These are phyloP conservation scores for Artomyces pyxidatus DNA, from an alignment of 768 basidiomycete genomes.

Conservation along the genomic window DNA sequence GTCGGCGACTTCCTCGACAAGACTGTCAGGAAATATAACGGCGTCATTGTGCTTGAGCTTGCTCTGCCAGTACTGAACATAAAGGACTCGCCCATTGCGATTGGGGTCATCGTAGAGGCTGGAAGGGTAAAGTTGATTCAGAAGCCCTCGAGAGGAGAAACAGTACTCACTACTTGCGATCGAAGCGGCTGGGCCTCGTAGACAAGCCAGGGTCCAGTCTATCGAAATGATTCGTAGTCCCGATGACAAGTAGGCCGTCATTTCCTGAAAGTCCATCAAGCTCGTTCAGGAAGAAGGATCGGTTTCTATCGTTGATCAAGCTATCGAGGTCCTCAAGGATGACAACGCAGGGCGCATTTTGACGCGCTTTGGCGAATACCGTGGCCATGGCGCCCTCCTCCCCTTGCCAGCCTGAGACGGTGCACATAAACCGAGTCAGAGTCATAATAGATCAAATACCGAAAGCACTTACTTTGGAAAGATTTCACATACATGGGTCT, in stretches of 20 bases:
- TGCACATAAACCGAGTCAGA: not conserved
- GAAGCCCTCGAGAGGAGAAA: not conserved
- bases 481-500: constrained; percentile 76
- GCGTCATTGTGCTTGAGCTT: constrained; percentile 58
- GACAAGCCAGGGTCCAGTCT: constrained; percentile 70
- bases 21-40: constrained; percentile 58
- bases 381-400: constrained; percentile 60
- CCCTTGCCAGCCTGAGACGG: constrained; percentile 40
- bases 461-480: constrained; percentile 48
- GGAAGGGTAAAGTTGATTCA: not conserved
- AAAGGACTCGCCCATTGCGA: constrained; percentile 52
- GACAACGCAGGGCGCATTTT: constrained; percentile 57
- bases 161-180: constrained; percentile 68
- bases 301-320: constrained; percentile 67
- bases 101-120: constrained; percentile 72
- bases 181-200: constrained; percentile 75
- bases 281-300: constrained; percentile 86
- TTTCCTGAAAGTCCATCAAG: constrained; percentile 75
- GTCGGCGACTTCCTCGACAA: constrained; percentile 52
- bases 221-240: constrained; percentile 80
- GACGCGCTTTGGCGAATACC: constrained; percentile 69
- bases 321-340: constrained; percentile 68
- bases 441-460: constrained; percentile 1
- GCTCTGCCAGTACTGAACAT: constrained; percentile 73
- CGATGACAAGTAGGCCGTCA: constrained; percentile 71